phyloP scores from a whole-genome alignment of 345 rosid genomes.

The Dimocarpus longan region DNA sequence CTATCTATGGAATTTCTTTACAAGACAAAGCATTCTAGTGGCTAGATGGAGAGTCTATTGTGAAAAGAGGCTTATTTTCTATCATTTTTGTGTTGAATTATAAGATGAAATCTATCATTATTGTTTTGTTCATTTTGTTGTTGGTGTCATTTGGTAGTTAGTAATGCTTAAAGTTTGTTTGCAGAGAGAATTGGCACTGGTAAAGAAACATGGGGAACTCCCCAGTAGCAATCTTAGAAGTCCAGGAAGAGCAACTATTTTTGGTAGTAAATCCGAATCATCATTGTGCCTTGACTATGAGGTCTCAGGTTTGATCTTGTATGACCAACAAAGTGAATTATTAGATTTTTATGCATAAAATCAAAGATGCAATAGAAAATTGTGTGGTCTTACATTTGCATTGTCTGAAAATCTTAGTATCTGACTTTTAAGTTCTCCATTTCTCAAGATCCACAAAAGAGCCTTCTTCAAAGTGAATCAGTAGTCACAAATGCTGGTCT shows the following conservation, averaged over 20 bases:
- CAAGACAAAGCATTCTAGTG: not conserved
- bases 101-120: not conserved
- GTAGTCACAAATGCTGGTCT: slow-evolving; percentile 19
- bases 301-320: slow-evolving; percentile 59
- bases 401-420: slow-evolving; percentile 31
- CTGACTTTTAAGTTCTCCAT: slow-evolving; percentile 29
- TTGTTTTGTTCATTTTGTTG: not conserved
- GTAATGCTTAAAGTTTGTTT: slow-evolving; percentile 26
- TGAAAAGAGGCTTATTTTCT: not conserved
- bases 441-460: slow-evolving; percentile 40
- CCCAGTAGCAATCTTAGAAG: slow-evolving; percentile 30
- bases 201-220: slow-evolving; percentile 68
- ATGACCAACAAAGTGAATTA: slow-evolving; percentile 6
- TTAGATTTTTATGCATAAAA: slow-evolving; percentile 17
- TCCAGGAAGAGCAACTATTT: slow-evolving; percentile 27
- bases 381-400: not conserved
- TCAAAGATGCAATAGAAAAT: not conserved
- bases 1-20: not conserved
- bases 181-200: slow-evolving; percentile 84
- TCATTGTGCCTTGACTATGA: slow-evolving; percentile 20
- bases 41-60: not conserved
- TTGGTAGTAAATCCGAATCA: slow-evolving; percentile 22
- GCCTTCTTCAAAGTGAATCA: slow-evolving; percentile 29
- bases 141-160: not conserved
- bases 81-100: slow-evolving; percentile 11